These are phyloP conservation scores for Wallacemonas collosoma DNA, from an alignment of 208 protist species.

Conservation along the genomic window DNA sequence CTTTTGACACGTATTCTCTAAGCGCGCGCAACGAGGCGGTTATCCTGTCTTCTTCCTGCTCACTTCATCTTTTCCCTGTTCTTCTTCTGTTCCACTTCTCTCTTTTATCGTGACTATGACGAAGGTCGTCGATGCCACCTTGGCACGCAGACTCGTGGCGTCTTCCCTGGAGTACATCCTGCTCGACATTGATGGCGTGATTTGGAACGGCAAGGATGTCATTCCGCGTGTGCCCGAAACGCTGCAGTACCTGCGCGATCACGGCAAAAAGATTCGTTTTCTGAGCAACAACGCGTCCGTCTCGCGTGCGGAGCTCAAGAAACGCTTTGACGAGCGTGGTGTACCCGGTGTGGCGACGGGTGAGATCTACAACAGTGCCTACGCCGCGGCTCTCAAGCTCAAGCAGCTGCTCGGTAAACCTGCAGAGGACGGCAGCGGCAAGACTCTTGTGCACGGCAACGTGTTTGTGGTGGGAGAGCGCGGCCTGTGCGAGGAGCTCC, in stretches of 20 bases:
- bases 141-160: slow-evolving; percentile 34
- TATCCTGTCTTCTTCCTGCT: too few species aligned
- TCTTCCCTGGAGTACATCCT: slow-evolving; percentile 58
- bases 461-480: slow-evolving; percentile 72
- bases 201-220: slow-evolving; percentile 56
- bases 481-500: slow-evolving; percentile 74
- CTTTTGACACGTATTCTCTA: too few species aligned
- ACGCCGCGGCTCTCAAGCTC: slow-evolving; percentile 54
- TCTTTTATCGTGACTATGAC: slow-evolving; percentile 17
- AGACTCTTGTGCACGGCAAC: slow-evolving; percentile 55
- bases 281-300: slow-evolving; percentile 76
- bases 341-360: slow-evolving; percentile 38
- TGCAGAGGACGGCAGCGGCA: slow-evolving; percentile 3
- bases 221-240: slow-evolving; percentile 50
- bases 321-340: slow-evolving; percentile 41
- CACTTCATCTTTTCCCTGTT: too few species aligned
- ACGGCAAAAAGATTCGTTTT: slow-evolving; percentile 66
- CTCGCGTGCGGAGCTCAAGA: slow-evolving; percentile 38
- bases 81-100: too few species aligned
- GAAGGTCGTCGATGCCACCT: slow-evolving; percentile 21
- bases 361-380: slow-evolving; percentile 77
- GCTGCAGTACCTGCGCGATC: slow-evolving; percentile 47
- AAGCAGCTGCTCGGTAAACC: slow-evolving; percentile 32
- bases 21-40: too few species aligned
- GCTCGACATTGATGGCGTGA: slow-evolving; percentile 74